Percentiles rank a stretch among this genome's conserved stretches.
These are phyloP conservation scores for Penicillium paxilli DNA, from an alignment of 495 filamentous ascomycete species.

Conservation along the genomic window DNA sequence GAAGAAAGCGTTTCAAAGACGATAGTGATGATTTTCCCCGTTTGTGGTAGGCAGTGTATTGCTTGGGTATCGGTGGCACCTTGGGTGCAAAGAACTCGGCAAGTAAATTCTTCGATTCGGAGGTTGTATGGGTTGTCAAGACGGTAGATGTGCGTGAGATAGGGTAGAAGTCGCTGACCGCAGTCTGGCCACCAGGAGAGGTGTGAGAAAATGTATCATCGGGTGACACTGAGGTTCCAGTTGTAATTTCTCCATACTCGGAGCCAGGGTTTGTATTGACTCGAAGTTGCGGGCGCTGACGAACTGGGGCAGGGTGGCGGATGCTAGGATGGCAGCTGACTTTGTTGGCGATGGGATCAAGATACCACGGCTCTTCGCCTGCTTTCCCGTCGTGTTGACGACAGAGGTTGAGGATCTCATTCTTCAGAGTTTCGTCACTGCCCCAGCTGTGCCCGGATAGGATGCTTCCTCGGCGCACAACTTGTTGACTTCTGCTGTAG, in stretches of 20 bases:
- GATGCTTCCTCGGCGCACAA: constrained; percentile 33
- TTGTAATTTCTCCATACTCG: constrained; percentile 29
- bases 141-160: constrained; percentile 38
- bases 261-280: constrained; percentile 32
- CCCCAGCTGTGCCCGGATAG: constrained; percentile 40
- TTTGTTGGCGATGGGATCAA: constrained; percentile 31
- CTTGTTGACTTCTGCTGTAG: constrained; percentile 25
- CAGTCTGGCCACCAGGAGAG: constrained; percentile 26
- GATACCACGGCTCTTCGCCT: constrained; percentile 29
- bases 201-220: constrained; percentile 23
- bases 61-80: constrained; percentile 20
- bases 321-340: constrained; percentile 34
- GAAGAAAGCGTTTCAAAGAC: constrained; percentile 37
- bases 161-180: constrained; percentile 24
- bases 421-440: constrained; percentile 43
- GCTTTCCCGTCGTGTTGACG: constrained; percentile 36
- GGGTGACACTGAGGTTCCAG: constrained; percentile 30
- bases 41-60: constrained; percentile 23
- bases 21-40: constrained; percentile 42
- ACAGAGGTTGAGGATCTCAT: constrained; percentile 42
- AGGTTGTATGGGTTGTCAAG: constrained; percentile 20
- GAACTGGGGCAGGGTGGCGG: constrained; percentile 34
- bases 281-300: constrained; percentile 32
- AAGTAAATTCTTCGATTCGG: constrained; percentile 19
- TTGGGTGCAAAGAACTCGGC: constrained; percentile 25